phyloP scores from a whole-genome alignment of 208 protist genomes.

The Crithidia thermophila region DNA sequence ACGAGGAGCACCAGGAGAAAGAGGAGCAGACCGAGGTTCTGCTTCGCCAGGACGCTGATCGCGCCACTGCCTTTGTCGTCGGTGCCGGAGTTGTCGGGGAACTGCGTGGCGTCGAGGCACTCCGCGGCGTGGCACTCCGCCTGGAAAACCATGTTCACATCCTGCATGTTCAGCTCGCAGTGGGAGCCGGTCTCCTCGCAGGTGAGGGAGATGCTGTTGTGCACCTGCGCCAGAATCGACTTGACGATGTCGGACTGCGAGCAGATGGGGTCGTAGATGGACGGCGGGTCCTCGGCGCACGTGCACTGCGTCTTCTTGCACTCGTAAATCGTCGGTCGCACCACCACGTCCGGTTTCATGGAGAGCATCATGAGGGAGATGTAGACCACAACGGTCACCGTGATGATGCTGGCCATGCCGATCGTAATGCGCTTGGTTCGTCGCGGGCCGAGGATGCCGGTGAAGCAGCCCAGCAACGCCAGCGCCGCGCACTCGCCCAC shows the following conservation, averaged over 20 bases:
- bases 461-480: constrained; percentile 47
- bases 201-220: constrained; percentile 56
- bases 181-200: constrained; percentile 36
- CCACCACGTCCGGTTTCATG: constrained; percentile 40
- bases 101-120: constrained; percentile 64
- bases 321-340: constrained; percentile 50
- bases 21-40: constrained; percentile 31
- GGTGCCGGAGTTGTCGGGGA: constrained; percentile 35
- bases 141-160: constrained; percentile 71
- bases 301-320: constrained; percentile 66
- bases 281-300: constrained; percentile 71
- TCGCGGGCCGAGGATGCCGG: constrained; percentile 35
- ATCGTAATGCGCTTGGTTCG: constrained; percentile 43
- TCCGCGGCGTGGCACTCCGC: constrained; percentile 69
- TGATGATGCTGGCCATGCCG: constrained; percentile 34
- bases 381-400: constrained; percentile 48
- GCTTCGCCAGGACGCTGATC: constrained; percentile 9
- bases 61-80: constrained; percentile 17
- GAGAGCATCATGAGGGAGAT: constrained; percentile 62
- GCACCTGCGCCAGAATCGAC: constrained; percentile 60
- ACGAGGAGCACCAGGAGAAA: constrained; percentile 38
- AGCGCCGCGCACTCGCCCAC: constrained; percentile 54
- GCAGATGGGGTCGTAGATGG: constrained; percentile 68
- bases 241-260: constrained; percentile 49
- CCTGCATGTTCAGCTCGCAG: constrained; percentile 62